These are phyloP conservation scores for Cordyceps farinosa DNA, from an alignment of 2,329 filamentous ascomycete species.

Conservation along the genomic window DNA sequence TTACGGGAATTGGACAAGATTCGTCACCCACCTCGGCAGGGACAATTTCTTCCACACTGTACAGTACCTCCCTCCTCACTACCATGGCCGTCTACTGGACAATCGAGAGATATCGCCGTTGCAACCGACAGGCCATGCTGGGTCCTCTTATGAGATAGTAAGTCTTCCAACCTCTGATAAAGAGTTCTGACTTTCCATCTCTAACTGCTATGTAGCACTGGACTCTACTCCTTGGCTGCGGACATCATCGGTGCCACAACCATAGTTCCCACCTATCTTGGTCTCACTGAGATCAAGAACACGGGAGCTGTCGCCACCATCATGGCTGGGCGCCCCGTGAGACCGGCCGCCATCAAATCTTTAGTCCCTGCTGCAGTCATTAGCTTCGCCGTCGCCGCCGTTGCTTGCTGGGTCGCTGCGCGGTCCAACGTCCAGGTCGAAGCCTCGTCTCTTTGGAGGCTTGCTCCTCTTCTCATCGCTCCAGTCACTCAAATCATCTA, in stretches of 20 bases:
- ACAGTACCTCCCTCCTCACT: background rate
- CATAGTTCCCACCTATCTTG: background rate
- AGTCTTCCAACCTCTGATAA: background rate
- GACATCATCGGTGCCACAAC: background rate
- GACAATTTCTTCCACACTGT: background rate
- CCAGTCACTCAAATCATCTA: constrained; percentile 2
- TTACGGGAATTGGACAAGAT: background rate
- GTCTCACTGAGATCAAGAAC: constrained; percentile 2
- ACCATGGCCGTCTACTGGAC: constrained; percentile 6
- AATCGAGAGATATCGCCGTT: constrained; percentile 4
- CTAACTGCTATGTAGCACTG: background rate
- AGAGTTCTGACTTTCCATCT: background rate
- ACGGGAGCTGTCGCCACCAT: background rate
- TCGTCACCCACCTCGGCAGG: background rate
- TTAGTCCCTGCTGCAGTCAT: background rate
- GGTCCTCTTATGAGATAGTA: background rate
- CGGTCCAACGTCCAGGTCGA: background rate
- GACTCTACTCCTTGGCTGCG: background rate
- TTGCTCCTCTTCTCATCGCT: constrained; percentile 2
- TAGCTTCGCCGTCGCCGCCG: background rate
- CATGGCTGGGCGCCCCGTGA: constrained; percentile 2
- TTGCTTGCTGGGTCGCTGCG: background rate
- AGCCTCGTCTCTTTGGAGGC: background rate
- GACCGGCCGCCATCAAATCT: background rate
- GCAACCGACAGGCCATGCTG: constrained; percentile 5